A percentile compares a stretch with the other conserved stretches of the same genome.
phyloP scores from a whole-genome alignment of 345 rosid species.

The Acer campestre region DNA sequence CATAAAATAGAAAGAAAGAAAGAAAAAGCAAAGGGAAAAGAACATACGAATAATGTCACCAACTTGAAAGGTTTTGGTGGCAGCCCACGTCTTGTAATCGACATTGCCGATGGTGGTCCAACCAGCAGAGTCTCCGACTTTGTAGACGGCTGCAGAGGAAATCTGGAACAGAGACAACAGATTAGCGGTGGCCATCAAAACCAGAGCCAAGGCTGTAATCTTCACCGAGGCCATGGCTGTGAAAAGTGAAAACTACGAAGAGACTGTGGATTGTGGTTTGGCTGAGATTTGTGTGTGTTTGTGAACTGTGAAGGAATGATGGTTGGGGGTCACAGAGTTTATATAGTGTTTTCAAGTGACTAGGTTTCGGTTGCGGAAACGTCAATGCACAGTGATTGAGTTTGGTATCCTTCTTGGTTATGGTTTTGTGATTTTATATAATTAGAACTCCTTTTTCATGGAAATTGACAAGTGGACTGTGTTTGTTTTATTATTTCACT shows the following conservation, averaged over 20 bases:
- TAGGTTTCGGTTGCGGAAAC: slow-evolving; percentile 12
- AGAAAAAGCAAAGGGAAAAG: neutral
- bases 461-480: neutral
- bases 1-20: neutral
- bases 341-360: slow-evolving; percentile 8
- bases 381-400: neutral
- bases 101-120: slow-evolving; percentile 91
- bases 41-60: slow-evolving; percentile 75
- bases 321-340: slow-evolving; percentile 12
- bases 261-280: neutral
- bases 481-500: neutral
- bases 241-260: neutral
- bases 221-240: slow-evolving; percentile 25
- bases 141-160: slow-evolving; percentile 58
- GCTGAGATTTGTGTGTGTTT: neutral
- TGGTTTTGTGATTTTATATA: neutral
- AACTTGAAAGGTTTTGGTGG: slow-evolving; percentile 66
- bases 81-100: slow-evolving; percentile 86
- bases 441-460: neutral
- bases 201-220: slow-evolving; percentile 20
- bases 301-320: neutral
- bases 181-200: slow-evolving; percentile 18
- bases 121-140: slow-evolving; percentile 88
- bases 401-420: too few species aligned
- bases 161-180: slow-evolving; percentile 23